Conservation (phyloP, 306 rosid species). For the Ochetophila trinervis region DNA sequence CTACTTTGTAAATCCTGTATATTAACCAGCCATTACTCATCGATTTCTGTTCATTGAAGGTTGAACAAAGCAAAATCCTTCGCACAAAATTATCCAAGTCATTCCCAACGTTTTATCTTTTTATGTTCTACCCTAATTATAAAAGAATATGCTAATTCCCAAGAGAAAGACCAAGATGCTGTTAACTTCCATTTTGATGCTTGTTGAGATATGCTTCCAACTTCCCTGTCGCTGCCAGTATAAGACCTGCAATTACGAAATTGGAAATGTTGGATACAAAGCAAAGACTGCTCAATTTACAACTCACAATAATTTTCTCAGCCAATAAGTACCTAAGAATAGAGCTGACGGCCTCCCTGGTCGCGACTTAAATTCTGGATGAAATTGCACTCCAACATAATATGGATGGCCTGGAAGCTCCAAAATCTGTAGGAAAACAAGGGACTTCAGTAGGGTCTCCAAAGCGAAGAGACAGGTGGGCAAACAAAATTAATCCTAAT, state of each 20-base stretch:
- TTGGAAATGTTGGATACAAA: slow-evolving; percentile 11
- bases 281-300: not conserved
- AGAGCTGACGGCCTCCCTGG: slow-evolving; percentile 86
- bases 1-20: slow-evolving; percentile 1
- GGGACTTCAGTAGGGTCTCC: slow-evolving; percentile 5
- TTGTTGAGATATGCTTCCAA: slow-evolving; percentile 54
- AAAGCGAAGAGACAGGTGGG: slow-evolving; percentile 10
- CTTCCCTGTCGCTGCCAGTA: slow-evolving; percentile 81
- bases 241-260: slow-evolving; percentile 60
- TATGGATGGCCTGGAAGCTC: slow-evolving; percentile 91
- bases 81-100: not conserved
- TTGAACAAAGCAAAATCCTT: not conserved
- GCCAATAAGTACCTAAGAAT: slow-evolving; percentile 56
- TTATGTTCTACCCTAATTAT: slow-evolving; percentile 18
- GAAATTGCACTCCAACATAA: slow-evolving; percentile 92
- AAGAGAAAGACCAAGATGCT: not conserved
- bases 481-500: not conserved
- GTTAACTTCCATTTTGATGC: slow-evolving; percentile 55
- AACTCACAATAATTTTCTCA: no score
- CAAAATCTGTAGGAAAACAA: slow-evolving; percentile 56
- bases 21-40: slow-evolving; percentile 2
- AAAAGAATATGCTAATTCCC: slow-evolving; percentile 14
- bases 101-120: not conserved
- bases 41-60: not conserved
- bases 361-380: slow-evolving; percentile 97